Percentiles rank a stretch among this genome's conserved stretches.
These are phyloP conservation scores for Omphalea diandra DNA, from an alignment of 441 rosid genomes.

Conservation along the genomic window DNA sequence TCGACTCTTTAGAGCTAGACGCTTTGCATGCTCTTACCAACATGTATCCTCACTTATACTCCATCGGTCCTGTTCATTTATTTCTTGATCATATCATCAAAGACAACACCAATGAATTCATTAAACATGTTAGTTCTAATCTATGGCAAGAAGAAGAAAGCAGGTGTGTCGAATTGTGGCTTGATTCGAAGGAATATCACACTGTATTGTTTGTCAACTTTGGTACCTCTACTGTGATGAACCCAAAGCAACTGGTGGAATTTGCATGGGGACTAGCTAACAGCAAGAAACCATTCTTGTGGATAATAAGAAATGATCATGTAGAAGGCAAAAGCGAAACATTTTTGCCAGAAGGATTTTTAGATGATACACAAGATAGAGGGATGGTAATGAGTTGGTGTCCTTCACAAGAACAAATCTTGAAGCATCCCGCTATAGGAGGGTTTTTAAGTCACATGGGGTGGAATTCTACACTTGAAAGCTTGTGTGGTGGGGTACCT, in stretches of 20 bases:
- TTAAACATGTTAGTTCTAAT: neutral
- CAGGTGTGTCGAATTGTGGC: neutral
- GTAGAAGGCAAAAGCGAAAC: neutral
- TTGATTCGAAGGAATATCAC: neutral
- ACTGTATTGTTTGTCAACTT: neutral
- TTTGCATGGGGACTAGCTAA: constrained; percentile 5
- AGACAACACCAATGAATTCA: neutral
- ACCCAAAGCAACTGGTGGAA: neutral
- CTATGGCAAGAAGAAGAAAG: neutral
- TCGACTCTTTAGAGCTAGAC: constrained; percentile 14
- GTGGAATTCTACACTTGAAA: constrained; percentile 20
- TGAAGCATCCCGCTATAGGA: constrained; percentile 7
- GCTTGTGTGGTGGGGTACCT: constrained; percentile 7
- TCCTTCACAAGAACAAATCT: constrained; percentile 9
- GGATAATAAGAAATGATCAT: neutral
- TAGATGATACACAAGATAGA: neutral
- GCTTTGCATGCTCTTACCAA: constrained; percentile 21
- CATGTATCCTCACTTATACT: constrained; percentile 18
- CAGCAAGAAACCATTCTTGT: neutral
- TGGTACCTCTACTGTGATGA: neutral
- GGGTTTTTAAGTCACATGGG: constrained; percentile 23
- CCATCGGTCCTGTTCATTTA: constrained; percentile 25
- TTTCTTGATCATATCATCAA: constrained; percentile 6
- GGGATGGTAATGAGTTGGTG: constrained; percentile 9
- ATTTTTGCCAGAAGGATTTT: neutral